A percentile compares a stretch with the other conserved stretches of the same genome.
Evolutionary conservation across 1,284 basidiomycete species (phyloP).

Genomic region (Bondarzewia mesenterica): DNA sequence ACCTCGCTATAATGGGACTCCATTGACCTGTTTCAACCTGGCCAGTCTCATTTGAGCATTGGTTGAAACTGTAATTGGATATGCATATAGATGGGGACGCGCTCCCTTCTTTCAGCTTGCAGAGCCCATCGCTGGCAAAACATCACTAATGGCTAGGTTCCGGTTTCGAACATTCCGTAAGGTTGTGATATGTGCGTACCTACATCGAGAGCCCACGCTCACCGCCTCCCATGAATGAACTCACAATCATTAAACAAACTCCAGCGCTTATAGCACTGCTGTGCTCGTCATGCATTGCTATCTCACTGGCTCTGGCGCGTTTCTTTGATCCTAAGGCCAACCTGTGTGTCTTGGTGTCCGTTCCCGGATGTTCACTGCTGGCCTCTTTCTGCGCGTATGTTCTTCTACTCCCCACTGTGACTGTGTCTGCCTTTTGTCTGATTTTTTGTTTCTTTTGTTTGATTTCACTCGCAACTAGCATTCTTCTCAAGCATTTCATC

Average conservation of each 20-base stretch:
- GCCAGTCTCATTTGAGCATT: too few species aligned
- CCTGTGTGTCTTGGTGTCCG: slow-evolving; percentile 8
- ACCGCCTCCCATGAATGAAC: not conserved
- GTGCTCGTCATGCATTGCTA: slow-evolving; percentile 5
- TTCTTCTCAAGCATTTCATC: slow-evolving; percentile 8
- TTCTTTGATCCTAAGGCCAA: slow-evolving; percentile 9
- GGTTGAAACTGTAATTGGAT: too few species aligned
- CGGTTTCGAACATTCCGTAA: slow-evolving; percentile 13
- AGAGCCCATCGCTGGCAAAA: too few species aligned
- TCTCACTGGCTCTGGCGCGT: slow-evolving; percentile 6
- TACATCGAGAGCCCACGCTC: not conserved
- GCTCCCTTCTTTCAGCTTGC: too few species aligned
- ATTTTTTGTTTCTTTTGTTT: not conserved
- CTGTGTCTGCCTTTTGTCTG: not conserved
- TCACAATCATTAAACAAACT: not conserved
- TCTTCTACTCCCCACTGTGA: not conserved
- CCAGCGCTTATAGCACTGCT: slow-evolving; percentile 5
- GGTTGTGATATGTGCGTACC: slow-evolving; percentile 10
- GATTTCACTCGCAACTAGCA: not conserved
- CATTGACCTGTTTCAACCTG: too few species aligned
- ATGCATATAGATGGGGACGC: too few species aligned
- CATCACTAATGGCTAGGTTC: slow-evolving; percentile 4
- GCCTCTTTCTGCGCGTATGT: slow-evolving; percentile 6
- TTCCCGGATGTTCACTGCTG: slow-evolving; percentile 9
- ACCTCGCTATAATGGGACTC: too few species aligned